These are phyloP conservation scores for Hypoxylon sp. DNA, from an alignment of 2,329 filamentous ascomycete species.

Conservation along the genomic window DNA sequence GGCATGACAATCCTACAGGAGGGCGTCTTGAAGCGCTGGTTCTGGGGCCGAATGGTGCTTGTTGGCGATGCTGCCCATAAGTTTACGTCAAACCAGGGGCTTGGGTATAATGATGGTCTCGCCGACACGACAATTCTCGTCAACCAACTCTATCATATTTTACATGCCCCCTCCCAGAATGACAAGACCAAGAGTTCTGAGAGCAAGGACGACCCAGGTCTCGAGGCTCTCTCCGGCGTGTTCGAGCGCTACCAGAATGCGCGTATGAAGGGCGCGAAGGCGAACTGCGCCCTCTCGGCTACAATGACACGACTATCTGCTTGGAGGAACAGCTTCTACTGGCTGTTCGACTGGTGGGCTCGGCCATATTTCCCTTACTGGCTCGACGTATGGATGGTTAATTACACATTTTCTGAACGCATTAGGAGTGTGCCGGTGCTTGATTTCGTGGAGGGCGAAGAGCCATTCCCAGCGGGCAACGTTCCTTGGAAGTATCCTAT, in stretches of 20 bases:
- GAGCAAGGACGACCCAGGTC: conserved; percentile 1
- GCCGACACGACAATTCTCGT: conserved; percentile 37
- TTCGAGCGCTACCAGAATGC: conserved; percentile 30
- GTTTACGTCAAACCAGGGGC: conserved; percentile 40
- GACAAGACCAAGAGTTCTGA: neutral
- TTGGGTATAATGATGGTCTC: conserved; percentile 40
- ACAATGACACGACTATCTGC: conserved; percentile 10
- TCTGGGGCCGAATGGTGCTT: conserved; percentile 38
- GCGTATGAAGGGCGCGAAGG: conserved; percentile 5
- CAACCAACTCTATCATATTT: conserved; percentile 24
- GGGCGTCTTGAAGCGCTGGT: conserved; percentile 38
- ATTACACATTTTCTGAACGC: neutral
- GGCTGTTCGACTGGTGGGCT: conserved; percentile 28
- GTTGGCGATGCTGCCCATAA: conserved; percentile 44
- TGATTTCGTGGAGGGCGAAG: conserved; percentile 35
- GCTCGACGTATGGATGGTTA: neutral
- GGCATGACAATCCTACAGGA: conserved; percentile 42
- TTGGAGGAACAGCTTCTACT: conserved; percentile 18
- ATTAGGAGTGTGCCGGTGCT: conserved; percentile 21
- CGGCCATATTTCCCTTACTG: conserved; percentile 22
- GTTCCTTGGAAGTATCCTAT: conserved; percentile 33
- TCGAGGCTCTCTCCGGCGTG: conserved; percentile 13
- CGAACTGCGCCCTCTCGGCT: conserved; percentile 6
- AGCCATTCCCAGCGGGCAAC: conserved; percentile 26
- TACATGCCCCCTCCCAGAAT: neutral